Base-by-base conservation (phyloP, 805 yeast genomes). In the Yamadazyma takamatsuzukensis region DNA sequence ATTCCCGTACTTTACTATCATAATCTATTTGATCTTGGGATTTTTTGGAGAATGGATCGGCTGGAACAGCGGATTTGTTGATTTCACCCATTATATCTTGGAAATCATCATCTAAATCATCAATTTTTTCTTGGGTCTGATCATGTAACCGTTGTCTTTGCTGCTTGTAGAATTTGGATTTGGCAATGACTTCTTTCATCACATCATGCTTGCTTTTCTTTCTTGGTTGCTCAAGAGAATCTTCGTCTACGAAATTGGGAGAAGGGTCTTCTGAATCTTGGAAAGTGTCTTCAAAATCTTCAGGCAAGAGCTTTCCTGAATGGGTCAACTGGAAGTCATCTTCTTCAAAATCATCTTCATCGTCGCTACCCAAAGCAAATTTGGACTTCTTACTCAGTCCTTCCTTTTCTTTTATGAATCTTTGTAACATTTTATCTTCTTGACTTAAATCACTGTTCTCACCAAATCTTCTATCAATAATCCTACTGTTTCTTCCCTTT, bases 391-490 rank as follows among this genome's bases (percentile, higher is more conserved):
- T 64, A n/a, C 76, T 63, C 38, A 73, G 72, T 12, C 71, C 49
- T 55, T 87, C 94, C 53, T 84, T 73, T 64, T 90, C 97, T 36
- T 81, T 77, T 4, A 96, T 85, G 65, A 87, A 93, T 64, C 98
- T 79, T 53, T 83, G 96, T 61, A 93, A 74, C 96, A 88, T 88
- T 57, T 83, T 86, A 46, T 93, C 96, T 58, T 93, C 97, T 9
- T 79, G 79, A n/a, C 82, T 74, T 67, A 93, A 51, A 29, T 48
- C 45, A 56, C 86, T 81, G 43, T 75, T 74, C 53, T 93, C 98
- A 54, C 98, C 99, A 57, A 93, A 90, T 61, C 96, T 77, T 45
- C 88, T 73, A 65, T 93, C 98, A 2, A 78, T 56, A 10, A 93
- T 51, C 2, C 85, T 86, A 32, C 97, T 96, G 23, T 70, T 77